A percentile compares a stretch with the other conserved stretches of the same genome.
phyloP scores from a whole-genome alignment of 441 rosid species.

The California macrophylla region DNA sequence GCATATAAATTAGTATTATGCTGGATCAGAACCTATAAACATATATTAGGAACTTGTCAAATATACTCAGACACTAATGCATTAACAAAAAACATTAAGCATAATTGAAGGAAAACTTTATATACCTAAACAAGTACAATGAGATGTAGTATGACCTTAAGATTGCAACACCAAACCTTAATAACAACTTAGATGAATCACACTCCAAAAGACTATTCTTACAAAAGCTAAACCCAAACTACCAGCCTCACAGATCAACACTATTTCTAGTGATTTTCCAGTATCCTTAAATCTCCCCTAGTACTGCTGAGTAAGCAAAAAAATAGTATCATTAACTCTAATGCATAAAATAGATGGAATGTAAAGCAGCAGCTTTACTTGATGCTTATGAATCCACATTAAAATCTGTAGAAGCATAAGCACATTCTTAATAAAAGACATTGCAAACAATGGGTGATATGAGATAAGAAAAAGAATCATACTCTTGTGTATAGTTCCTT shows the following conservation, averaged over 20 bases:
- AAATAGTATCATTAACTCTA: background rate
- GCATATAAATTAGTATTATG: constrained; percentile 88
- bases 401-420: constrained; percentile 5
- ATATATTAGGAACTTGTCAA: constrained; percentile 7
- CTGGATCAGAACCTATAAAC: constrained; percentile 73
- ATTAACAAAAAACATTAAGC: constrained; percentile 6
- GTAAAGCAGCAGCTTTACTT: background rate
- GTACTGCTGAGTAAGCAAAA: background rate
- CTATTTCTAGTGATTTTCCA: background rate
- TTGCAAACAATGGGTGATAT: constrained; percentile 3
- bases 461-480: constrained; percentile 26
- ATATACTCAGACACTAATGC: background rate
- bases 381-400: background rate
- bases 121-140: background rate
- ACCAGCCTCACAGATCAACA: background rate
- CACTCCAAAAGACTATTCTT: background rate
- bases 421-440: constrained; percentile 7
- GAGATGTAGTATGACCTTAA: background rate
- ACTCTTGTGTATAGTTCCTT: constrained; percentile 91
- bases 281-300: background rate
- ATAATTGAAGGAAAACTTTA: constrained; percentile 2
- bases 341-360: background rate
- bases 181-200: background rate
- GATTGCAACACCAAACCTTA: background rate
- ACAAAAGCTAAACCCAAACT: background rate